phyloP scores from a whole-genome alignment of 2,329 filamentous ascomycete species.

The Sporothrix curviconia region DNA sequence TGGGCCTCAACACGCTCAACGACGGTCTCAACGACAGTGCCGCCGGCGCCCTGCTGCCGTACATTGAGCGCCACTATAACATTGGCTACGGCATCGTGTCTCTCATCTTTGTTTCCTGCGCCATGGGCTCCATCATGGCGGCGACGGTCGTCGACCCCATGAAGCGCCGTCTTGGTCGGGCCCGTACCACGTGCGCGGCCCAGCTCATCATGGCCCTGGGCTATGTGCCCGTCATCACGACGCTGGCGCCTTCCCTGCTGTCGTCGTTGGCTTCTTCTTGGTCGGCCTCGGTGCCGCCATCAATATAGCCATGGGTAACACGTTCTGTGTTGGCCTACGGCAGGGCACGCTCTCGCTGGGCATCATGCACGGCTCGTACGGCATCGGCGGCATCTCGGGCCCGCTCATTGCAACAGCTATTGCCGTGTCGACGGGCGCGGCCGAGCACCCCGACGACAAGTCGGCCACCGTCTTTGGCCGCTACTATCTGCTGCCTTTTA shows the following conservation, averaged over 20 bases:
- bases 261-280: constrained; percentile 64
- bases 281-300: constrained; percentile 53
- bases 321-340: constrained; percentile 33
- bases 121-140: constrained; percentile 67
- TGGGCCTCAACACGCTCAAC: constrained; percentile 59
- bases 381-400: constrained; percentile 57
- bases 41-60: constrained; percentile 72
- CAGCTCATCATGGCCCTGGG: constrained; percentile 51
- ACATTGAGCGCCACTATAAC: constrained; percentile 66
- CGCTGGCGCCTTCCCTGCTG: constrained; percentile 62
- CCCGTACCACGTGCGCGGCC: constrained; percentile 54
- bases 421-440: constrained; percentile 48
- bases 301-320: constrained; percentile 52
- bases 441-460: constrained; percentile 1
- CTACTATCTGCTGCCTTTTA: constrained; percentile 65
- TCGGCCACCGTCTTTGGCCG: constrained; percentile 30
- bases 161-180: constrained; percentile 56
- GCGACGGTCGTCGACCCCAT: constrained; percentile 63
- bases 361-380: constrained; percentile 60
- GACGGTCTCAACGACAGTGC: constrained; percentile 70
- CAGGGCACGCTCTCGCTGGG: constrained; percentile 53
- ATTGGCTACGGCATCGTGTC: constrained; percentile 76
- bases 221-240: constrained; percentile 59
- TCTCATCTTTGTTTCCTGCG: constrained; percentile 73
- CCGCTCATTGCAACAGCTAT: constrained; percentile 71